These are phyloP conservation scores for Kodamaea neixiangensis DNA, from an alignment of 805 yeast species.

Conservation along the genomic window DNA sequence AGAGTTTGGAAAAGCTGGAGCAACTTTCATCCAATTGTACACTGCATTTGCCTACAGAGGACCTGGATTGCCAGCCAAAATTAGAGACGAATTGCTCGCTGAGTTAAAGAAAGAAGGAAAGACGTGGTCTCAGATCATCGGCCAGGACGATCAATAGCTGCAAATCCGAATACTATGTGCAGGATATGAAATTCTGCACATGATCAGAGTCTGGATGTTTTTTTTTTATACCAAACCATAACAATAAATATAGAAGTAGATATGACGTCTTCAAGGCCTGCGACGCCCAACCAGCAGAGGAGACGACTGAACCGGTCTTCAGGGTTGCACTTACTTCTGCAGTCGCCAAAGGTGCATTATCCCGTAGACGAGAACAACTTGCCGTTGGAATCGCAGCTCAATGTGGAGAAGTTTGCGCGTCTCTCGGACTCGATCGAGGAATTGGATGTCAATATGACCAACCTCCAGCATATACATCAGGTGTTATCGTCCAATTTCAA, in stretches of 20 bases:
- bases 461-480: constrained; percentile 60
- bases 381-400: constrained; percentile 44
- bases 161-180: not conserved
- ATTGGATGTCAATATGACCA: constrained; percentile 59
- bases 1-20: constrained; percentile 93
- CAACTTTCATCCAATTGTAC: constrained; percentile 82
- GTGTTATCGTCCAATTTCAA: constrained; percentile 62
- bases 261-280: constrained; percentile 23
- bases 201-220: not conserved
- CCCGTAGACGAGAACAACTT: constrained; percentile 41
- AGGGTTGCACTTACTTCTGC: constrained; percentile 29
- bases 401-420: constrained; percentile 43
- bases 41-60: constrained; percentile 93
- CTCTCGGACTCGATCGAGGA: constrained; percentile 53
- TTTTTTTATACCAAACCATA: not conserved
- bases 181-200: not conserved
- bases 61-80: constrained; percentile 68
- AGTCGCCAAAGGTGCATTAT: constrained; percentile 47
- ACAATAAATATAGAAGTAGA: not conserved
- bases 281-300: constrained; percentile 21
- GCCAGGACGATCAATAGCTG: constrained; percentile 50
- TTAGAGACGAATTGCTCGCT: constrained; percentile 40
- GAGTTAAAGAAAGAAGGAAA: constrained; percentile 71
- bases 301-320: constrained; percentile 23
- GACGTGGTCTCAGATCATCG: constrained; percentile 82